Conservation (phyloP, 2,329 filamentous ascomycete genomes). For the Microsporum audouinii region DNA sequence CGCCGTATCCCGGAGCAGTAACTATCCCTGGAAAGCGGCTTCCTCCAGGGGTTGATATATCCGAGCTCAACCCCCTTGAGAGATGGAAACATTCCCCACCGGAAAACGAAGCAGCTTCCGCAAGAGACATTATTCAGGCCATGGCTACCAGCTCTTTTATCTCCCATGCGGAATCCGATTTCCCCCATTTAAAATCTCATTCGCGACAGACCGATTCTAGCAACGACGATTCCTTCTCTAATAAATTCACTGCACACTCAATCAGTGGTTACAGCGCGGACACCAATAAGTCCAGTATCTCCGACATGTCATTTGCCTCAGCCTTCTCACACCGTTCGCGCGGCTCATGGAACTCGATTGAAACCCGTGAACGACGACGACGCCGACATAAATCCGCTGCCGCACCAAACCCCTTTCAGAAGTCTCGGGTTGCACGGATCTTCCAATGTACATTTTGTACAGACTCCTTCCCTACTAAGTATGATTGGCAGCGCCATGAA, state of each 20-base stretch:
- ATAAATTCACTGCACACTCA: slow-evolving; percentile 42
- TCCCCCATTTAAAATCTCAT: slow-evolving; percentile 26
- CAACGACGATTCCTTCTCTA: slow-evolving; percentile 43
- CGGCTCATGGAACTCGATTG: slow-evolving; percentile 46
- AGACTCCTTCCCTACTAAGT: slow-evolving; percentile 46
- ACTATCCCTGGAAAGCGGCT: slow-evolving; percentile 55
- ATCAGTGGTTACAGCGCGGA: slow-evolving; percentile 44
- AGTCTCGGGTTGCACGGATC: slow-evolving; percentile 34
- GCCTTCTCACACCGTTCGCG: slow-evolving; percentile 47
- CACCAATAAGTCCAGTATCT: slow-evolving; percentile 44
- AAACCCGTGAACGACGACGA: slow-evolving; percentile 47
- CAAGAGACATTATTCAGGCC: slow-evolving; percentile 53
- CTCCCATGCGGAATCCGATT: slow-evolving; percentile 22
- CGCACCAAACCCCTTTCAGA: slow-evolving; percentile 32
- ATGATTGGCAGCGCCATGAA: slow-evolving; percentile 50
- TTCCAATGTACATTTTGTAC: slow-evolving; percentile 50
- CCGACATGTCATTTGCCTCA: slow-evolving; percentile 44
- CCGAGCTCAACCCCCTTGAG: slow-evolving; percentile 53
- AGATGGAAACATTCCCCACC: slow-evolving; percentile 59
- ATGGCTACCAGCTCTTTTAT: slow-evolving; percentile 37
- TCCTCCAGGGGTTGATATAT: slow-evolving; percentile 39
- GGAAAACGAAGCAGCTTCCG: slow-evolving; percentile 55
- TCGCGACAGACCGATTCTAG: slow-evolving; percentile 35
- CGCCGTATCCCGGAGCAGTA: slow-evolving; percentile 59
- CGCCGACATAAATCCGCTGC: slow-evolving; percentile 41